A percentile compares a stretch with the other conserved stretches of the same genome.
Evolutionary conservation across 225 moss, liverwort and hornwort species (phyloP).

Genomic region (Climacium dendroides): DNA sequence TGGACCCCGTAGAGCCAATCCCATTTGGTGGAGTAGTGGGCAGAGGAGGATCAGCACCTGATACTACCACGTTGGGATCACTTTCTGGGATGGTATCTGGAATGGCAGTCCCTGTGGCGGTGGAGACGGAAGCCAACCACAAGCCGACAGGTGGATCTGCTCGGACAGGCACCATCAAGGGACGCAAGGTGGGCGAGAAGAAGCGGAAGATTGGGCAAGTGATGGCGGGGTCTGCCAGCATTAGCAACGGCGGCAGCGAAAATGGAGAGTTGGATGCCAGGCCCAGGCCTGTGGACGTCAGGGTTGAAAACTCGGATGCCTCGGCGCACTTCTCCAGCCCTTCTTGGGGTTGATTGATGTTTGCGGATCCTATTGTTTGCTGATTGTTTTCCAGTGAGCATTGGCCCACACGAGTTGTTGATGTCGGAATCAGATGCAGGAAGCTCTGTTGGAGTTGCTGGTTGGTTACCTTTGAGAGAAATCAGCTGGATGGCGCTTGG

Average conservation of each 20-base stretch:
- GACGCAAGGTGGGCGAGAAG: constrained; percentile 36
- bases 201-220: constrained; percentile 50
- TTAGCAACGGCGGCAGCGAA: background rate
- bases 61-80: constrained; percentile 1
- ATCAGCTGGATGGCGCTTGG: background rate
- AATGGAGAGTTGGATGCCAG: constrained; percentile 6
- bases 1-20: background rate
- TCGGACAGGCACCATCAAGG: constrained; percentile 6
- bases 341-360: background rate
- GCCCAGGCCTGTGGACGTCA: constrained; percentile 9
- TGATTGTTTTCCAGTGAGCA: background rate
- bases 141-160: background rate
- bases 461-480: background rate
- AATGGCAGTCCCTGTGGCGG: constrained; percentile 13
- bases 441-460: background rate
- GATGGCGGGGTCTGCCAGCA: constrained; percentile 23
- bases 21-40: constrained; percentile 1
- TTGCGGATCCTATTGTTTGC: background rate
- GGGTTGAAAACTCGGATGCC: constrained; percentile 4
- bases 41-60: background rate
- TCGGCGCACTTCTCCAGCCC: background rate
- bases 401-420: background rate
- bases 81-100: constrained; percentile 14
- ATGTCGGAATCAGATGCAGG: background rate
- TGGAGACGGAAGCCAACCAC: constrained; percentile 3